Conservation (phyloP, 2,329 filamentous ascomycete species). For the Trematosphaeria pertusa region DNA sequence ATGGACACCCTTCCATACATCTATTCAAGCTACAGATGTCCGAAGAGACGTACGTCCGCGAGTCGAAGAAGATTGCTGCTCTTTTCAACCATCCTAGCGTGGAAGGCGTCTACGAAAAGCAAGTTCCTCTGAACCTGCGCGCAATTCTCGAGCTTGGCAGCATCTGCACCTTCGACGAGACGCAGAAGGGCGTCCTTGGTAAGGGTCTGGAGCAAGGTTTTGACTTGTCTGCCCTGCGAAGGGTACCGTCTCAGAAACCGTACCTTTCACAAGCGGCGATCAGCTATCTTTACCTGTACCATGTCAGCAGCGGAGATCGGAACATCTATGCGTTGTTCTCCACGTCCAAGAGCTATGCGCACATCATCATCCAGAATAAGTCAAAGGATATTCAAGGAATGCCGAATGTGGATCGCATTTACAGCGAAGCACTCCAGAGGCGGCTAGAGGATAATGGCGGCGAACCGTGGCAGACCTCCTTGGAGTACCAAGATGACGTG, state of each 20-base stretch:
- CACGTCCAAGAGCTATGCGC: slow-evolving; percentile 76
- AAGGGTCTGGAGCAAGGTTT: slow-evolving; percentile 94
- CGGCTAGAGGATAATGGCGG: slow-evolving; percentile 71
- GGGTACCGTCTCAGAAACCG: slow-evolving; percentile 69
- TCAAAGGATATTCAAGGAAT: slow-evolving; percentile 82
- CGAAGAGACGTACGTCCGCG: slow-evolving; percentile 85
- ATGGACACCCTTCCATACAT: slow-evolving; percentile 91
- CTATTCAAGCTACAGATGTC: slow-evolving; percentile 92
- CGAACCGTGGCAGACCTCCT: slow-evolving; percentile 78
- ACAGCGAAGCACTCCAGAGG: slow-evolving; percentile 74
- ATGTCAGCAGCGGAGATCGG: slow-evolving; percentile 86
- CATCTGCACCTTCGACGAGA: slow-evolving; percentile 90
- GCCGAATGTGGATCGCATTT: slow-evolving; percentile 89
- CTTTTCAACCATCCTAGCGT: slow-evolving; percentile 93
- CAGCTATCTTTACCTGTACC: slow-evolving; percentile 89
- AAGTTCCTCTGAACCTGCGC: slow-evolving; percentile 84
- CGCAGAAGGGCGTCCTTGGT: slow-evolving; percentile 86
- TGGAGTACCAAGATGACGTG: slow-evolving; percentile 85
- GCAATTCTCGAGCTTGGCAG: slow-evolving; percentile 91
- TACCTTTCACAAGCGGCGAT: slow-evolving; percentile 80
- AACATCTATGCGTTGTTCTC: slow-evolving; percentile 96
- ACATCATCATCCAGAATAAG: slow-evolving; percentile 87
- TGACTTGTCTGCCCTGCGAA: slow-evolving; percentile 77
- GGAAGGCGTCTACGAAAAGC: slow-evolving; percentile 95
- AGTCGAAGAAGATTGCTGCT: slow-evolving; percentile 80